Conservation (phyloP, 169 alveolate species). For the Plasmodium reichenowi region DNA sequence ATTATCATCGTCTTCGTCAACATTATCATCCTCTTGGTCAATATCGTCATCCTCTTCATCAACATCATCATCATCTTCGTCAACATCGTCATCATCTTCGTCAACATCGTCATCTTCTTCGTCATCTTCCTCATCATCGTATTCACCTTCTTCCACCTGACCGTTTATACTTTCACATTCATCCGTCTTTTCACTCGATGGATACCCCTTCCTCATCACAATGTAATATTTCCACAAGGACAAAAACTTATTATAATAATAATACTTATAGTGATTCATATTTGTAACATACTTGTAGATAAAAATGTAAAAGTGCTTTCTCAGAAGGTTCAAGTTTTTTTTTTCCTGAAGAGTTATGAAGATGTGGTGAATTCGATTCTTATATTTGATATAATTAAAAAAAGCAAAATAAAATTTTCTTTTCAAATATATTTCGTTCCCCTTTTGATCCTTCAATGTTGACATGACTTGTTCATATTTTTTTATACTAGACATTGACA, state of each 20-base stretch:
- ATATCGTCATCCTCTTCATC: neutral
- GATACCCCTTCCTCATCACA: conserved; percentile 2
- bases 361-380: too few species aligned
- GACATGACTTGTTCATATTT: too few species aligned
- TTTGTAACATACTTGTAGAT: conserved; percentile 47
- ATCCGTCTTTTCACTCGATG: neutral
- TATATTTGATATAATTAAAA: too few species aligned
- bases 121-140: neutral
- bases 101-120: neutral
- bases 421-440: too few species aligned
- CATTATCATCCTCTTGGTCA: neutral
- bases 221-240: conserved; percentile 59
- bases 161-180: neutral
- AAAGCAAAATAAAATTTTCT: too few species aligned
- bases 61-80: neutral
- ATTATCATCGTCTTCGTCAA: neutral
- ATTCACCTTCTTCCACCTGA: conserved; percentile 3
- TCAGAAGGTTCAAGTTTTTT: conserved; percentile 14
- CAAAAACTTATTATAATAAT: conserved; percentile 50
- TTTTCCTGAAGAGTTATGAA: neutral
- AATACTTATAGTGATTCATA: conserved; percentile 39
- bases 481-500: neutral
- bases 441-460: too few species aligned
- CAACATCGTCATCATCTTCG: neutral
- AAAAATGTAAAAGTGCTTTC: conserved; percentile 26